Evolutionary conservation across 805 yeast species (phyloP).

Genomic region (Cyberlindnera lachancei): DNA sequence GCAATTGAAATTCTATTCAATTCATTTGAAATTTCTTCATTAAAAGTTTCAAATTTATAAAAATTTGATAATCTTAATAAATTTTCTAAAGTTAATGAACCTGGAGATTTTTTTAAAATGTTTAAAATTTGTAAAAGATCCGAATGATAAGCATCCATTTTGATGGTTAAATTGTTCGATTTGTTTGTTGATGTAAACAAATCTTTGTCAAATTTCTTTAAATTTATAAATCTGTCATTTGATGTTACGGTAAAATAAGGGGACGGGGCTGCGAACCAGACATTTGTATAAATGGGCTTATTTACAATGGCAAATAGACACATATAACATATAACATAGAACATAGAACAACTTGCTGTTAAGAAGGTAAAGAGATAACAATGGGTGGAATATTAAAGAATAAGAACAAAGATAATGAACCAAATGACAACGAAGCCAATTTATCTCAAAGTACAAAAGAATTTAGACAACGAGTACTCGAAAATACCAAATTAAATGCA

Average conservation of each 20-base stretch:
- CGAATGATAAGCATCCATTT: constrained; percentile 20
- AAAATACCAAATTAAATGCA: constrained; percentile 74
- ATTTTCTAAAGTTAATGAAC: constrained; percentile 18
- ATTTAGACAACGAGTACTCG: constrained; percentile 64
- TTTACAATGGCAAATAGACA: no score
- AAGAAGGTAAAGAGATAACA: not conserved
- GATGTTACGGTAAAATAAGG: no score
- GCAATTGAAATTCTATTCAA: constrained; percentile 19
- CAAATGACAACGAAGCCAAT: constrained; percentile 24
- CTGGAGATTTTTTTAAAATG: constrained; percentile 16
- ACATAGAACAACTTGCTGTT: not conserved
- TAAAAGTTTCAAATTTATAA: constrained; percentile 22
- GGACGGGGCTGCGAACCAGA: no score
- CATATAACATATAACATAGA: no score
- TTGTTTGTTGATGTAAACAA: not conserved
- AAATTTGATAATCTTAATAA: constrained; percentile 21
- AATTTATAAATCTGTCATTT: not conserved
- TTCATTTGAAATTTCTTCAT: constrained; percentile 13
- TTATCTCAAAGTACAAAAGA: constrained; percentile 31
- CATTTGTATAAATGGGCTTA: no score
- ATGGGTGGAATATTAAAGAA: constrained; percentile 49
- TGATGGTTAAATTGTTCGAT: not conserved
- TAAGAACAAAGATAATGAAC: no score
- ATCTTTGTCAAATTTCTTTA: not conserved
- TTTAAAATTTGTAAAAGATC: constrained; percentile 13